Evolutionary conservation across 345 rosid species (phyloP).

Genomic region (Salix caprea): DNA sequence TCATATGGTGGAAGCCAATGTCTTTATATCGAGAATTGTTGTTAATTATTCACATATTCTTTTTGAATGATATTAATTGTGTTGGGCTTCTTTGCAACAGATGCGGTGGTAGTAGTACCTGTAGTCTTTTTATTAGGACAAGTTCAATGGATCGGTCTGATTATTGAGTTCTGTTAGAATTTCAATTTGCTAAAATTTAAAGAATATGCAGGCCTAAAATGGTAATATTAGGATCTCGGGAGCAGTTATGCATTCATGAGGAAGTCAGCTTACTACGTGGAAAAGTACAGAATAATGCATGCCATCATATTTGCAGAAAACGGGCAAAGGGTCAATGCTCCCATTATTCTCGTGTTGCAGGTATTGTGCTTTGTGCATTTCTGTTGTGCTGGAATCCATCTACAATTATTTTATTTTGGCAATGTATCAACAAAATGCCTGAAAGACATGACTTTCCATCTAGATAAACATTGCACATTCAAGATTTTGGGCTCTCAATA

Average conservation of each 20-base stretch:
- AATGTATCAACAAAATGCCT: background rate
- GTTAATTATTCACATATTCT: background rate
- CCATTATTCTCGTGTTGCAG: slow-evolving; percentile 48
- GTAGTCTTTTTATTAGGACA: background rate
- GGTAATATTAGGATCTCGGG: slow-evolving; percentile 86
- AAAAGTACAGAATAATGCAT: slow-evolving; percentile 82
- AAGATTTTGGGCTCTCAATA: background rate
- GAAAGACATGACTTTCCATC: background rate
- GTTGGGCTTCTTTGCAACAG: background rate
- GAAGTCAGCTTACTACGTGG: slow-evolving; percentile 81
- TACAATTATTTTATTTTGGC: background rate
- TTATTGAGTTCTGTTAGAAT: background rate
- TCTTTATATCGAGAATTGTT: background rate
- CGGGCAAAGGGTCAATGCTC: slow-evolving; percentile 46
- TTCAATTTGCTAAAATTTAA: slow-evolving; percentile 12
- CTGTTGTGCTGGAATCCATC: background rate
- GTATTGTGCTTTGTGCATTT: slow-evolving; percentile 26
- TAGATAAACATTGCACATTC: background rate
- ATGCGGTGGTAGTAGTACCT: background rate
- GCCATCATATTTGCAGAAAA: slow-evolving; percentile 64
- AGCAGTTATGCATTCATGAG: slow-evolving; percentile 84
- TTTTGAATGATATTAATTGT: background rate
- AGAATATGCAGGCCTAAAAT: slow-evolving; percentile 76
- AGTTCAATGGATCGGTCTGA: background rate
- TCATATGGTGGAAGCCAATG: background rate